Evolutionary conservation across 371 early-diverging fungal species (phyloP).

Genomic region (Dentiscutata heterogama): DNA sequence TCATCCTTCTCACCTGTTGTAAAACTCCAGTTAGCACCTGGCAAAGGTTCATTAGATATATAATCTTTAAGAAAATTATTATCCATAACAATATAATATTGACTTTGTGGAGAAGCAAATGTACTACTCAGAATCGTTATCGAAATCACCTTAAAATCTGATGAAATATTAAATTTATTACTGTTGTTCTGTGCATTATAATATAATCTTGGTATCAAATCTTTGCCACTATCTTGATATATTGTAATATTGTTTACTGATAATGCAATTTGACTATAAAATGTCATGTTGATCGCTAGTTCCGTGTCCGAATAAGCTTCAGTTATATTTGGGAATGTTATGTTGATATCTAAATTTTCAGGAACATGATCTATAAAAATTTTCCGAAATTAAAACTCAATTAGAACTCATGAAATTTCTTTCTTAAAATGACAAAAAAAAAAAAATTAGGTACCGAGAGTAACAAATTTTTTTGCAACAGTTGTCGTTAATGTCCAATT

Average conservation of each 20-base stretch:
- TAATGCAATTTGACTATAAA: not conserved
- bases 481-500: not conserved
- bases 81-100: conserved; percentile 39
- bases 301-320: no score
- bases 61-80: conserved; percentile 23
- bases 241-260: conserved; percentile 28
- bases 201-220: no score
- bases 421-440: not conserved
- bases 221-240: not conserved
- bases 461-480: not conserved
- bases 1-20: not conserved
- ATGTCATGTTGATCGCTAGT: not conserved
- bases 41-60: not conserved
- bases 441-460: not conserved
- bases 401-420: not conserved
- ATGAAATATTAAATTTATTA: not conserved
- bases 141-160: not conserved
- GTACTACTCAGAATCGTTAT: not conserved
- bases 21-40: conserved; percentile 19
- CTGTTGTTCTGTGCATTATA: not conserved
- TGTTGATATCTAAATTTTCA: not conserved
- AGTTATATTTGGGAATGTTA: not conserved
- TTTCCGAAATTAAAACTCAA: not conserved
- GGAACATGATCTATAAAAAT: not conserved
- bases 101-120: not conserved